Base-by-base conservation (phyloP, 192 early-diverging fungal genomes). In the Paraglomus occultum region DNA sequence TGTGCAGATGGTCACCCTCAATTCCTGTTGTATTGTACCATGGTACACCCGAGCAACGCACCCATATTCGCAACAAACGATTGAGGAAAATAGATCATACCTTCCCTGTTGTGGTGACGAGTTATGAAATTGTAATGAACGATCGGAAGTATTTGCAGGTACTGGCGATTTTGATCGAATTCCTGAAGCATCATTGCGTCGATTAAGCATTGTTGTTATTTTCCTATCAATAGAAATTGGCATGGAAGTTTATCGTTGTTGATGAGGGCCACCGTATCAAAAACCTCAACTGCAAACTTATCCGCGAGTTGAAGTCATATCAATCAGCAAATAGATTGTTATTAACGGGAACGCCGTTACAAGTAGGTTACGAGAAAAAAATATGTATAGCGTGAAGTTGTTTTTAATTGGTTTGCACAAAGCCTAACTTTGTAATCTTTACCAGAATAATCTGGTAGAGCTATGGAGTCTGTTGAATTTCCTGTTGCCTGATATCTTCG, bases 231-330 rank as follows among this genome's bases (percentile, higher is more conserved):
- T 75, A 89, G 65, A 73, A 75, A 53, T 85, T 91, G 23, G 78
- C 82, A 6, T 98, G 95, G 93, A 89, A 94, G 71, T 96, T 90
- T 60, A 87, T 97, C 42, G 87, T 99, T 40, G 86, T 97, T 39
- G 97, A 99, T 67, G 95, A 99, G 80, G 97, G 93, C 7, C 97
- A 99, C 76, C 88, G 95, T 49, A 84, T 99, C 81, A 99, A 99
- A 73, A 99, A 99, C 80, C 79, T 94, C 77, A 89, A 96, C 69
- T 95, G 94, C 79, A 90, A 89, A 71, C 79, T 97, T 51, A 85
- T 97, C 47, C 81, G 84, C 7, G 95, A 97, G 52, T 81, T 99
- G 39, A 97, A 95, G 67, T 76, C 78, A 1, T 93, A 93, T 79
- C 82, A 88, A 48, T 87, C 87, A 58, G 88, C 90, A n/a, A 96